Base-by-base conservation (phyloP, 2,329 filamentous ascomycete genomes). In the Arthroderma sp. region DNA sequence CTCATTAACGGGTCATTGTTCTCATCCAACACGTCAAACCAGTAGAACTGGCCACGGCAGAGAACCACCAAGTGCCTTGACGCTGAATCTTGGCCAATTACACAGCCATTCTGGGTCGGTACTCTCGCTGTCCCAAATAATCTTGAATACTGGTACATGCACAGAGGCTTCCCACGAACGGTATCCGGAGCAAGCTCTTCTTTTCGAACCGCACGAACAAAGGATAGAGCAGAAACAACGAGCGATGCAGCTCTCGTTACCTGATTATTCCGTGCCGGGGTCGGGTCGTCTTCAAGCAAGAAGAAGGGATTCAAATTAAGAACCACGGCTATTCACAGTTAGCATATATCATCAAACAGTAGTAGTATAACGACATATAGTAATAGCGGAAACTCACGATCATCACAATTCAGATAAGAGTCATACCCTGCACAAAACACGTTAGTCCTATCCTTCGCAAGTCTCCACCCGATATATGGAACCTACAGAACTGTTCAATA, bases 281-380 rank as follows among this genome's bases (percentile, higher is more conserved):
- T 98, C 0, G 91, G 91, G 57, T 98, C 91, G 69, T 98, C 91
- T 64, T 95, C 91, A 43, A 98, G 73, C 46, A 98, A 71, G 69
- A 98, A 98, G 68, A 98, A 98, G 0, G 91, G 91, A 58, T 98
- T 98, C 52, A 98, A 69, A 65, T 98, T 96, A 53, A 98, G 75
- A 36, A 98, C 91, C 36, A 98, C 91, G 0, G 91, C 67, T 70
- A 46, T 8, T 22, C 15, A 22, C 15, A 42, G 11, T 38, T 45
- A 22, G 15, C 15, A 22, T 22, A 22, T 22, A 40, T 27, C 6
- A 29, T 40, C 8, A 30, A 40, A 9, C 9, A 22, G 15, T 22
- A 22, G 15, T 36, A 6, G 6, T 36, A 38, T 38, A 9, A 38
- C 9, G 10, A 38, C 32, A n/a, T 37, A 3, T 47, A 46, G 32